These are phyloP conservation scores for Fomitopsis betulina DNA, from an alignment of 1,284 basidiomycete genomes.

Conservation along the genomic window DNA sequence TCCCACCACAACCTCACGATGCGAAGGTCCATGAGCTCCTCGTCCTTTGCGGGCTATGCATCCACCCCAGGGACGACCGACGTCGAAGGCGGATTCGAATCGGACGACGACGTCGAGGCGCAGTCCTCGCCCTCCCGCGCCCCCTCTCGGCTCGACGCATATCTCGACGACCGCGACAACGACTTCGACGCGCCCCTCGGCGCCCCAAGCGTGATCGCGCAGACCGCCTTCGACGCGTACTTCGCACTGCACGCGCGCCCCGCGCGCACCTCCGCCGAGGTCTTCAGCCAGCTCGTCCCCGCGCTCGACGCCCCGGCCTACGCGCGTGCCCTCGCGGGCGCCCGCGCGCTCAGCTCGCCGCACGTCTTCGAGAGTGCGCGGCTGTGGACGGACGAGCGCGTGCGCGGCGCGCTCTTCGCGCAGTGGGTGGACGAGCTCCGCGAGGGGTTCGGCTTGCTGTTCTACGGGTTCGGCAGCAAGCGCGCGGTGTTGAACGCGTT, in stretches of 20 bases:
- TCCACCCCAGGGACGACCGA: background rate
- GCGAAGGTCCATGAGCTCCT: background rate
- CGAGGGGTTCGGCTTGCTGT: constrained; percentile 81
- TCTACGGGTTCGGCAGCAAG: constrained; percentile 89
- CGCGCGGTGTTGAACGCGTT: constrained; percentile 70
- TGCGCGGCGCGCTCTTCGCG: constrained; percentile 40
- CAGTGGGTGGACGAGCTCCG: constrained; percentile 69
- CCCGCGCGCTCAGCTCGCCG: constrained; percentile 27
- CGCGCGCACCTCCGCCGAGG: constrained; percentile 67
- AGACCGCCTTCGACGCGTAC: constrained; percentile 77
- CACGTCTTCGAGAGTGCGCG: constrained; percentile 23
- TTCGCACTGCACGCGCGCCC: constrained; percentile 65
- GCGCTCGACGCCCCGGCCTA: constrained; percentile 66
- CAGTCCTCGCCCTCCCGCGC: background rate
- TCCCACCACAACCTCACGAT: background rate
- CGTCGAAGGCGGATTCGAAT: background rate
- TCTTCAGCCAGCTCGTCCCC: constrained; percentile 69
- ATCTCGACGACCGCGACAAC: constrained; percentile 1
- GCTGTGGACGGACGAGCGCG: constrained; percentile 25
- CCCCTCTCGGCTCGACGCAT: background rate
- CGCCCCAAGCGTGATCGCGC: constrained; percentile 20
- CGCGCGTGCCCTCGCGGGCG: constrained; percentile 32
- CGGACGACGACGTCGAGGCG: background rate
- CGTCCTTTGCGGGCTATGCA: background rate
- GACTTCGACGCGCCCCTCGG: background rate